A percentile compares a stretch with the other conserved stretches of the same genome.
Evolutionary conservation across 2,329 filamentous ascomycete genomes (phyloP).

Genomic region (Botrytis paeoniae): DNA sequence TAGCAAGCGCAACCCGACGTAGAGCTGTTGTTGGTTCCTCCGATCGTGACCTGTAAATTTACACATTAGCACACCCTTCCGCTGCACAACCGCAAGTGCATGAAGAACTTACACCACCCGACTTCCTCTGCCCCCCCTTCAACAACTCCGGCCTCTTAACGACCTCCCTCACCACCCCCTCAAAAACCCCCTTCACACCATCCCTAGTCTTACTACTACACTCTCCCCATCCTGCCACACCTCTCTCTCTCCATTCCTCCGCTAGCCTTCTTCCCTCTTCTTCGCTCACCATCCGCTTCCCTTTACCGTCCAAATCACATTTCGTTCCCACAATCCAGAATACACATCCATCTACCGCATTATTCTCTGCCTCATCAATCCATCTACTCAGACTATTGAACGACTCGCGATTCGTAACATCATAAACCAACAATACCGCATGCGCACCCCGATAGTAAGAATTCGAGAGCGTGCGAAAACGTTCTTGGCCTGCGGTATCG

Average conservation of each 20-base stretch:
- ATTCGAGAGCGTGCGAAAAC: constrained; percentile 89
- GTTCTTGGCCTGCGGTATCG: constrained; percentile 93
- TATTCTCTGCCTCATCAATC: constrained; percentile 52
- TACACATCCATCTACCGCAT: constrained; percentile 48
- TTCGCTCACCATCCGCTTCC: constrained; percentile 44
- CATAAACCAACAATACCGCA: constrained; percentile 93
- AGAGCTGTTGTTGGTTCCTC: neutral
- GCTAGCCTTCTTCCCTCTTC: constrained; percentile 50
- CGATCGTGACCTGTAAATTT: constrained; percentile 17
- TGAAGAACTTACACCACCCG: constrained; percentile 25
- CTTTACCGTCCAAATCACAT: constrained; percentile 44
- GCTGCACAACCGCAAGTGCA: neutral
- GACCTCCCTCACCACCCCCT: constrained; percentile 51
- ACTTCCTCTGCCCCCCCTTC: constrained; percentile 32
- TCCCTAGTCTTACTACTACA: constrained; percentile 53
- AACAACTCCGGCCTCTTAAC: constrained; percentile 47
- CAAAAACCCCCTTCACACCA: constrained; percentile 50
- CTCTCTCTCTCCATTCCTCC: constrained; percentile 33
- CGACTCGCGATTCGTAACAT: constrained; percentile 65
- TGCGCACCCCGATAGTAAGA: constrained; percentile 96
- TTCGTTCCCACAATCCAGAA: constrained; percentile 53
- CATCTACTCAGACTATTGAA: constrained; percentile 53
- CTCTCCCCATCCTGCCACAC: constrained; percentile 51
- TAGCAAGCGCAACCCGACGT: constrained; percentile 19
- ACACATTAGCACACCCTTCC: constrained; percentile 25